phyloP scores from a whole-genome alignment of 2,329 filamentous ascomycete genomes.

The Stachybotrys chartarum region DNA sequence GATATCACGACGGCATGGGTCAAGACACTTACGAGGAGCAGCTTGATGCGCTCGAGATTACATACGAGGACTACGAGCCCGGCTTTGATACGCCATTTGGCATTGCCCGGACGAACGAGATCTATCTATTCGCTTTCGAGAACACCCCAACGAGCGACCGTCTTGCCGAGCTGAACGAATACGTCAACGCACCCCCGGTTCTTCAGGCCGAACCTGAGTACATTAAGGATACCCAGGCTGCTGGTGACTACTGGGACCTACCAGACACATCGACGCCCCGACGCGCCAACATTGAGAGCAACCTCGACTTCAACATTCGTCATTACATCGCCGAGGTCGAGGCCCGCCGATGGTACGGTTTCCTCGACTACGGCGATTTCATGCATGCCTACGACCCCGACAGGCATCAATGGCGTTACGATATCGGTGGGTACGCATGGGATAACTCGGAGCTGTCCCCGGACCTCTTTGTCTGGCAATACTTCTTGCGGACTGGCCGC shows the following conservation, averaged over 20 bases:
- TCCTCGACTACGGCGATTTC: conserved; percentile 55
- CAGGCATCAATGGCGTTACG: conserved; percentile 55
- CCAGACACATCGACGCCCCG: conserved; percentile 20
- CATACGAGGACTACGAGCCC: conserved; percentile 55
- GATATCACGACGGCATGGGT: conserved; percentile 51
- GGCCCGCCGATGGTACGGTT: conserved; percentile 55
- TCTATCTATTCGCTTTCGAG: conserved; percentile 46
- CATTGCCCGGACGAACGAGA: conserved; percentile 49
- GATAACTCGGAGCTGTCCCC: conserved; percentile 58
- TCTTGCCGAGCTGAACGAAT: conserved; percentile 33
- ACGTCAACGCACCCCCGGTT: conserved; percentile 45
- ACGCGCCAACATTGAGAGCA: conserved; percentile 36
- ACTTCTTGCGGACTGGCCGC: conserved; percentile 52
- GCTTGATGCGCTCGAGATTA: conserved; percentile 53
- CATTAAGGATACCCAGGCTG: conserved; percentile 42
- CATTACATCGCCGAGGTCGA: conserved; percentile 51
- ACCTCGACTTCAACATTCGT: conserved; percentile 48
- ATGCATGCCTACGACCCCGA: conserved; percentile 56
- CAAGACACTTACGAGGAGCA: conserved; percentile 49
- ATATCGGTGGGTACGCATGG: conserved; percentile 58
- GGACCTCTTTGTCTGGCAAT: conserved; percentile 55
- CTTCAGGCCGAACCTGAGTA: conserved; percentile 40
- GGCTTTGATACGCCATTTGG: conserved; percentile 50
- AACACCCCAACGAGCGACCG: conserved; percentile 41
- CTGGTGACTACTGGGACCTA: conserved; percentile 48